phyloP scores from a whole-genome alignment of 2,329 filamentous ascomycete species.

The Gremmenia infestans region DNA sequence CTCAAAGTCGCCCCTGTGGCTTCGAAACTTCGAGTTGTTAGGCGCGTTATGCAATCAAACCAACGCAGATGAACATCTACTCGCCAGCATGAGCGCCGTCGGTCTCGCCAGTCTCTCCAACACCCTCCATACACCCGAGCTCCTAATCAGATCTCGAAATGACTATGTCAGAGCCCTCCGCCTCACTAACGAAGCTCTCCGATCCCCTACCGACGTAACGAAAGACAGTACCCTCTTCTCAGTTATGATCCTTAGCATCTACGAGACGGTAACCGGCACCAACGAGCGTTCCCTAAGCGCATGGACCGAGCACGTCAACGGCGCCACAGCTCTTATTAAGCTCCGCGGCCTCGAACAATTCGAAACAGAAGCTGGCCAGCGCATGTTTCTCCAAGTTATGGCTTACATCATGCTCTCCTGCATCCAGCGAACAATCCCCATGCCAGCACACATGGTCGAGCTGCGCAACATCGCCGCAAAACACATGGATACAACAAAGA shows the following conservation, averaged over 20 bases:
- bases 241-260: conserved; percentile 47
- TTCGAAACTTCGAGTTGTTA: conserved; percentile 10
- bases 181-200: conserved; percentile 43
- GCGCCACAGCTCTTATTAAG: conserved; percentile 43
- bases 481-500: conserved; percentile 33
- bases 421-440: conserved; percentile 44
- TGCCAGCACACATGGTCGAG: conserved; percentile 42
- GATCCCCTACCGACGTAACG: conserved; percentile 38
- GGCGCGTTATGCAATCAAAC: conserved; percentile 5
- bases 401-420: conserved; percentile 47
- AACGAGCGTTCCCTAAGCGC: conserved; percentile 41
- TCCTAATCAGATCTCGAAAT: conserved; percentile 42
- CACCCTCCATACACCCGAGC: conserved; percentile 23
- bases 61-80: conserved; percentile 5
- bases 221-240: conserved; percentile 50
- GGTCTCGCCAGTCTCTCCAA: conserved; percentile 41
- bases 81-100: conserved; percentile 41
- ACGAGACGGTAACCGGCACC: conserved; percentile 46
- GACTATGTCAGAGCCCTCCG: conserved; percentile 46
- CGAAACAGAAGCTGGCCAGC: conserved; percentile 40
- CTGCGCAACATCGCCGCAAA: conserved; percentile 40
- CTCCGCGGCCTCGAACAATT: conserved; percentile 45
- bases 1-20: background rate
- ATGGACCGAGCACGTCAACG: conserved; percentile 48
- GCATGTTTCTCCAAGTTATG: conserved; percentile 50